Conservation (phyloP, 2,329 filamentous ascomycete species). For the Fusarium goolgardi region DNA sequence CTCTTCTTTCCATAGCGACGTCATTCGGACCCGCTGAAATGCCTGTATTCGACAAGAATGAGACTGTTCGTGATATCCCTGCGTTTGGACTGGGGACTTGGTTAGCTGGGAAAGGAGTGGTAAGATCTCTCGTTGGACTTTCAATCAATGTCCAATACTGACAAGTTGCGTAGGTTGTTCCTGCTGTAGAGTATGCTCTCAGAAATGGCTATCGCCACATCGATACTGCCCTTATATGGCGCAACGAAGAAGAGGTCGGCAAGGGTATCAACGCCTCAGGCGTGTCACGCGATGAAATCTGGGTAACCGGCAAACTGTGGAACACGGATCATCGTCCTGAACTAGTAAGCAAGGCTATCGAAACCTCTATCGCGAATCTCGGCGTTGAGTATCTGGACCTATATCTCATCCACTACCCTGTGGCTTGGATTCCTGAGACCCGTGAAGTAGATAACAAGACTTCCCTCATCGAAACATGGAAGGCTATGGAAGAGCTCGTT, state of each 20-base stretch:
- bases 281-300: slow-evolving; percentile 48
- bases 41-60: background rate
- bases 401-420: slow-evolving; percentile 49
- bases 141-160: fast-evolving
- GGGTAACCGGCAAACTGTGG: slow-evolving; percentile 51
- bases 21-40: slow-evolving; percentile 2
- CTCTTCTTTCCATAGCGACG: slow-evolving; percentile 22
- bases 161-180: slow-evolving; percentile 24
- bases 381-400: slow-evolving; percentile 51
- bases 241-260: slow-evolving; percentile 66
- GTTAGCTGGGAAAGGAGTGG: slow-evolving; percentile 47
- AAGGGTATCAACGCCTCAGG: slow-evolving; percentile 54
- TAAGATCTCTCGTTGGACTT: background rate
- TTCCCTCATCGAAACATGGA: slow-evolving; percentile 49
- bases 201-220: slow-evolving; percentile 66
- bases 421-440: slow-evolving; percentile 41
- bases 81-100: slow-evolving; percentile 51
- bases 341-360: slow-evolving; percentile 46
- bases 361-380: slow-evolving; percentile 48
- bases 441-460: slow-evolving; percentile 35
- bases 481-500: slow-evolving; percentile 48
- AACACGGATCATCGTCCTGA: slow-evolving; percentile 50
- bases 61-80: slow-evolving; percentile 42
- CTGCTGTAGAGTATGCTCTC: slow-evolving; percentile 67
- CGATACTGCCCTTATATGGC: slow-evolving; percentile 69